Conservation (phyloP, 257 asterid genomes). For the Plectranthus barbatus region DNA sequence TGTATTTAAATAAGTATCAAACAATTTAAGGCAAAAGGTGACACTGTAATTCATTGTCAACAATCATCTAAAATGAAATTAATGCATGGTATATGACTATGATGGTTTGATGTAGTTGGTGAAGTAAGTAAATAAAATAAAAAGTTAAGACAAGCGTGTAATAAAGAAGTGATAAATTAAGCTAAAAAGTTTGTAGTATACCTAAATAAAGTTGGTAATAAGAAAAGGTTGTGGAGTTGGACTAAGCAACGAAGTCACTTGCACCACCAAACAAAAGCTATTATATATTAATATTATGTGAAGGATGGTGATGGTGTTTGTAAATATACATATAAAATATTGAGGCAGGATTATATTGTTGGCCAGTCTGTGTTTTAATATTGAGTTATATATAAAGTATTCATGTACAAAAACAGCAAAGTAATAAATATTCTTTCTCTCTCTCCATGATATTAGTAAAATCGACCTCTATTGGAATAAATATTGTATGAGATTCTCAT, state of each 20-base stretch:
- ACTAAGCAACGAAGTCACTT: slow-evolving; percentile 10
- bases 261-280: too few species aligned
- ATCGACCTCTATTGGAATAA: too few species aligned
- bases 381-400: not conserved
- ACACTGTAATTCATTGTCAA: not conserved
- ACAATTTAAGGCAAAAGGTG: not conserved
- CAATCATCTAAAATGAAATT: not conserved
- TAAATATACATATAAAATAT: not conserved
- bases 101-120: too few species aligned
- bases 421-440: not conserved
- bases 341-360: slow-evolving; percentile 1
- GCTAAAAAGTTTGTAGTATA: not conserved
- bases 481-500: too few species aligned
- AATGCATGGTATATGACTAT: too few species aligned
- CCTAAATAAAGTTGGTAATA: slow-evolving; percentile 8
- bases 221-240: slow-evolving; percentile 12
- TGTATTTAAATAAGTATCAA: too few species aligned
- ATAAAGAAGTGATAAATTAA: not conserved
- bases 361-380: too few species aligned
- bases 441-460: too few species aligned
- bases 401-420: not conserved
- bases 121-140: not conserved
- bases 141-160: not conserved
- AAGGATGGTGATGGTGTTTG: slow-evolving; percentile 17
- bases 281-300: slow-evolving; percentile 16